Base-by-base conservation (phyloP, 129 eudicot species). In the Artemisia annua region DNA sequence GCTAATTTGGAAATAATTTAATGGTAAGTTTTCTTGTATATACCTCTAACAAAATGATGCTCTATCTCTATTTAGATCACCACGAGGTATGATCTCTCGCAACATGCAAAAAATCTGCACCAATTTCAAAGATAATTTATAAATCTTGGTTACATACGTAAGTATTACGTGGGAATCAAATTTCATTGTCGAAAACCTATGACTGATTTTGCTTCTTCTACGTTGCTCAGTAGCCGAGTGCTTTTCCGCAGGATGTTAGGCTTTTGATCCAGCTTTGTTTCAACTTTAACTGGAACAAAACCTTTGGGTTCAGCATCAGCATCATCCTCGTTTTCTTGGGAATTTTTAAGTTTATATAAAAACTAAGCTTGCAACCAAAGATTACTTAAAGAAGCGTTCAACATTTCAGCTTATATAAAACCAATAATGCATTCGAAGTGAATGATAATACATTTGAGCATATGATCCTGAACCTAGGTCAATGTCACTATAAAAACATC, bases 151-250 rank as follows among this genome's bases (percentile, higher is more conserved):
- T 32, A 46, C 24, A 72, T 63, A 74, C 83, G 50, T 86, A 85
- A 30, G 35, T 30, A 30, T 3, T 30, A 30, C 4, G 6, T 30
- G 4, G 35, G 35, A 30, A 30, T 30, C 6, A 30, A 30, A 30
- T 30, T 30, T 30, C 35, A 30, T 30, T 30, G 6, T 30, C 35
- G 6, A 30, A 30, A 30, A 30, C 98, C 97, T 94, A 84, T 94
- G 97, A 78, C 90, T 94, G 64, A 94, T 90, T 84, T 90, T 94
- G 89, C 98, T 84, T 79, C 98, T 88, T 81, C 98, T 83, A 46
- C 97, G 98, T 70, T 94, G 98, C 85, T 94, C 97, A 0, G 99
- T 94, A 48, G 97, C 99, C 39, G 97, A 94, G 76, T 94, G 99
- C 74, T 94, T 94, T 5, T 97, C 26, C 96, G 83, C 11, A 96